Percentiles rank a stretch among this genome's conserved stretches.
Conservation (phyloP, 1,139 yeast species). For the Tardiomyces depauwii region DNA sequence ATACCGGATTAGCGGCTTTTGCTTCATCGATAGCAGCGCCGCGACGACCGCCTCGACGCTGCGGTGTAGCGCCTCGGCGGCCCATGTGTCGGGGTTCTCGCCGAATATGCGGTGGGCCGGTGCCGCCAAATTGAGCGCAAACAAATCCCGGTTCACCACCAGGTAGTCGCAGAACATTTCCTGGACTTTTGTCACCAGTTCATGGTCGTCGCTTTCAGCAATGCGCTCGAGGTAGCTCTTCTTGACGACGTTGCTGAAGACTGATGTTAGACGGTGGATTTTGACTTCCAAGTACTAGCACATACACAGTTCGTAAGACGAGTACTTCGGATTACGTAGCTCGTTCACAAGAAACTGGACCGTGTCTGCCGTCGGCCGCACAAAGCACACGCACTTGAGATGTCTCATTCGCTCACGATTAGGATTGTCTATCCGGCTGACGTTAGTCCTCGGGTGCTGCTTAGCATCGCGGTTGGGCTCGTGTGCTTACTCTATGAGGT, state of each 20-base stretch:
- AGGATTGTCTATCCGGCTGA: conserved; percentile 42
- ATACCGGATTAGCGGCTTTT: conserved; percentile 67
- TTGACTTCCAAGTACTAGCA: neutral
- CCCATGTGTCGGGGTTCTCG: conserved; percentile 32
- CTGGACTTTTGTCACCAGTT: conserved; percentile 60
- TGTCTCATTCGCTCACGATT: conserved; percentile 69
- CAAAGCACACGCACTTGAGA: conserved; percentile 67
- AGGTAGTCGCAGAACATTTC: conserved; percentile 81
- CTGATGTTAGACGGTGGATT: neutral
- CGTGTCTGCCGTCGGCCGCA: conserved; percentile 62
- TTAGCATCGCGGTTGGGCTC: no score
- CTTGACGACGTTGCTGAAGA: conserved; percentile 61
- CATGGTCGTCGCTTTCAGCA: conserved; percentile 86
- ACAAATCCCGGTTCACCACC: conserved; percentile 61
- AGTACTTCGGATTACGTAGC: conserved; percentile 66
- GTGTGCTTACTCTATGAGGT: conserved; percentile 55
- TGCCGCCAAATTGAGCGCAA: conserved; percentile 32
- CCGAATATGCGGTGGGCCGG: conserved; percentile 16
- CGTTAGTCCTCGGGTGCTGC: neutral
- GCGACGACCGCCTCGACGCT: conserved; percentile 47
- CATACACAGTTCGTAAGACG: conserved; percentile 50
- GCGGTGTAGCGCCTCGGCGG: conserved; percentile 36
- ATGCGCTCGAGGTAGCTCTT: conserved; percentile 72
- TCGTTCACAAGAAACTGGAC: conserved; percentile 53
- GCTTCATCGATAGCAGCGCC: conserved; percentile 57